Conservation (phyloP, 2,329 filamentous ascomycete genomes). For the Coleophoma cylindrospora region DNA sequence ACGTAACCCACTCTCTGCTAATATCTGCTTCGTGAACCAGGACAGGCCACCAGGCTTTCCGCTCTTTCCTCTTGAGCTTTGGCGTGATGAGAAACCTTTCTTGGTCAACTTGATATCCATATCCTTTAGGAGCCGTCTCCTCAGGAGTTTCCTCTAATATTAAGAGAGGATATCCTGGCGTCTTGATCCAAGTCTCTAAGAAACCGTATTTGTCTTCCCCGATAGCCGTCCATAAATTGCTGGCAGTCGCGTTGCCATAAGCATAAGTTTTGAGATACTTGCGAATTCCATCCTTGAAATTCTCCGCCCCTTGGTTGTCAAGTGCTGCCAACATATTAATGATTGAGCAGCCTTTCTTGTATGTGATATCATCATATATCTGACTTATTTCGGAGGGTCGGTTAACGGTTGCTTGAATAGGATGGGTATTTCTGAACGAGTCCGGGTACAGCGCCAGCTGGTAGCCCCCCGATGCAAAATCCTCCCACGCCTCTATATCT, state of each 20-base stretch:
- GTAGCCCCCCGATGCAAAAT: conserved; percentile 7
- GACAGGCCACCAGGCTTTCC: conserved; percentile 34
- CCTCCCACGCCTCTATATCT: conserved; percentile 4
- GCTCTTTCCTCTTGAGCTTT: conserved; percentile 32
- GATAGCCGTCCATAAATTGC: conserved; percentile 64
- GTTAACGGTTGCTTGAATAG: conserved; percentile 8
- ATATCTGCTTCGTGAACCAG: conserved; percentile 60
- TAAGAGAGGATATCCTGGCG: conserved; percentile 65
- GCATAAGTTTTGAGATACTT: conserved; percentile 67
- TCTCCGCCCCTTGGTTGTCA: conserved; percentile 63
- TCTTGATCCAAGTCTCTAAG: conserved; percentile 71
- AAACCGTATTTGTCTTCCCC: conserved; percentile 63
- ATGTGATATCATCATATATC: conserved; percentile 70
- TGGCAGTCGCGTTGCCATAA: conserved; percentile 55
- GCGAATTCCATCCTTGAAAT: conserved; percentile 65
- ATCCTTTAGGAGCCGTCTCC: too few species aligned
- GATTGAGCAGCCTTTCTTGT: conserved; percentile 67
- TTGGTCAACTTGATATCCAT: conserved; percentile 19
- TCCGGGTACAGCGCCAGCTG: conserved; percentile 10
- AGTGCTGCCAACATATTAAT: conserved; percentile 61
- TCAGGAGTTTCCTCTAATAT: conserved; percentile 44
- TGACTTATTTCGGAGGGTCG: conserved; percentile 45
- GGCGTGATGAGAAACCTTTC: conserved; percentile 46
- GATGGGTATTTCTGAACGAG: conserved; percentile 9
- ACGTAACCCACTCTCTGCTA: conserved; percentile 59